Percentiles rank a stretch among this genome's conserved stretches.
Conservation (phyloP, 345 rosid genomes). For the Citrus sp. region DNA sequence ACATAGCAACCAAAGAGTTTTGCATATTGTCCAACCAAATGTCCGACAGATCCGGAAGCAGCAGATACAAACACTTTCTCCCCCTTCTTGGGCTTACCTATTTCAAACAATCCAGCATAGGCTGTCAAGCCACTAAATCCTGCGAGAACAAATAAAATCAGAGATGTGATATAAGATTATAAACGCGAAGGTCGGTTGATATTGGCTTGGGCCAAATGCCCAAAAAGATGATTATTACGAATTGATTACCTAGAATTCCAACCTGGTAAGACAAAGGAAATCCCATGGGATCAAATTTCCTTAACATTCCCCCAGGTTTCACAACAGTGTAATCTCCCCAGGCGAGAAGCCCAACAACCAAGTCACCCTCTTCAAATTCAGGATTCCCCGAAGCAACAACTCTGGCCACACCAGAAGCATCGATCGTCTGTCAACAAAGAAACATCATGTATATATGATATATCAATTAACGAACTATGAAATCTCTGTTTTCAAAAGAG, state of each 20-base stretch:
- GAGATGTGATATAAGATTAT: no score
- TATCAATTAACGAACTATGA: no score
- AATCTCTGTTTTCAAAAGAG: not conserved
- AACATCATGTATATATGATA: no score
- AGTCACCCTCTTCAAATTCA: slow-evolving; percentile 40
- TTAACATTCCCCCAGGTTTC: slow-evolving; percentile 32
- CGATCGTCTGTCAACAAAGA: slow-evolving; percentile 33
- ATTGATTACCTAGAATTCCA: slow-evolving; percentile 43
- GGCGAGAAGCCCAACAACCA: slow-evolving; percentile 40
- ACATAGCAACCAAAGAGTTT: slow-evolving; percentile 49
- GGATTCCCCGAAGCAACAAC: slow-evolving; percentile 48
- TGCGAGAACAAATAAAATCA: slow-evolving; percentile 5
- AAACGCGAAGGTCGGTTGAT: not conserved
- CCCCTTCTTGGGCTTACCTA: slow-evolving; percentile 43
- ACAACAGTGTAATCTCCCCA: slow-evolving; percentile 56
- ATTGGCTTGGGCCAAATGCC: not conserved
- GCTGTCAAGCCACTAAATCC: slow-evolving; percentile 53
- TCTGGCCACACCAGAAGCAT: slow-evolving; percentile 50
- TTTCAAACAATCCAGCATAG: slow-evolving; percentile 38
- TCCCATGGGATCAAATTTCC: slow-evolving; percentile 56
- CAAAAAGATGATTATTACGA: not conserved
- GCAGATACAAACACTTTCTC: slow-evolving; percentile 53
- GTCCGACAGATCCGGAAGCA: slow-evolving; percentile 50
- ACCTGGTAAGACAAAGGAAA: slow-evolving; percentile 55
- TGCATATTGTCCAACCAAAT: slow-evolving; percentile 51